phyloP scores from a whole-genome alignment of 768 basidiomycete genomes.

The Lactarius psammicola region DNA sequence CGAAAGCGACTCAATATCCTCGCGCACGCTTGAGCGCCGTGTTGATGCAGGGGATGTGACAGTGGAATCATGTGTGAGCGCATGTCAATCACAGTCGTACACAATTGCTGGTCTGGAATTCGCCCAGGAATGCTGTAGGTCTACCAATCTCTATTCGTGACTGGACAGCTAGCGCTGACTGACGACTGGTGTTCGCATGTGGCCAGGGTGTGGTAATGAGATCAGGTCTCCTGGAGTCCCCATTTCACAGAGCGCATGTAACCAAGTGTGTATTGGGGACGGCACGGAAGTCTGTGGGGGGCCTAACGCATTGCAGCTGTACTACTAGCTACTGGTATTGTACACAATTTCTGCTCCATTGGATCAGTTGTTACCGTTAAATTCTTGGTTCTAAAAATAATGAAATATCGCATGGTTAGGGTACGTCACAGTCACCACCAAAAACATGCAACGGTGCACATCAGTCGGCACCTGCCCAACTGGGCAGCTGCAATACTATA shows the following conservation, averaged over 20 bases:
- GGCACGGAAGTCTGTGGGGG: slow-evolving; percentile 4
- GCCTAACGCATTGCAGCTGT: not conserved
- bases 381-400: too few species aligned
- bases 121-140: slow-evolving; percentile 11
- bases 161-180: not conserved
- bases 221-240: not conserved
- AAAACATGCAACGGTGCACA: too few species aligned
- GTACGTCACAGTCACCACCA: too few species aligned
- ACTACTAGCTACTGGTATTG: not conserved
- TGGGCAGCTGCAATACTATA: not conserved
- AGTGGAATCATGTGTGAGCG: slow-evolving; percentile 6
- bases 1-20: not conserved
- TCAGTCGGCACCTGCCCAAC: too few species aligned
- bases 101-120: slow-evolving; percentile 9
- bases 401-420: too few species aligned
- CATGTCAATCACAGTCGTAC: not conserved
- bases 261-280: slow-evolving; percentile 3
- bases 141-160: not conserved
- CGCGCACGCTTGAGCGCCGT: slow-evolving; percentile 2
- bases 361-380: too few species aligned
- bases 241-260: slow-evolving; percentile 4
- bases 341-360: too few species aligned
- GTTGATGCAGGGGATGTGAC: slow-evolving; percentile 4
- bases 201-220: slow-evolving; percentile 8
- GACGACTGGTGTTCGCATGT: not conserved